phyloP scores from a whole-genome alignment of 257 asterid species.

The Solanum arcanum region DNA sequence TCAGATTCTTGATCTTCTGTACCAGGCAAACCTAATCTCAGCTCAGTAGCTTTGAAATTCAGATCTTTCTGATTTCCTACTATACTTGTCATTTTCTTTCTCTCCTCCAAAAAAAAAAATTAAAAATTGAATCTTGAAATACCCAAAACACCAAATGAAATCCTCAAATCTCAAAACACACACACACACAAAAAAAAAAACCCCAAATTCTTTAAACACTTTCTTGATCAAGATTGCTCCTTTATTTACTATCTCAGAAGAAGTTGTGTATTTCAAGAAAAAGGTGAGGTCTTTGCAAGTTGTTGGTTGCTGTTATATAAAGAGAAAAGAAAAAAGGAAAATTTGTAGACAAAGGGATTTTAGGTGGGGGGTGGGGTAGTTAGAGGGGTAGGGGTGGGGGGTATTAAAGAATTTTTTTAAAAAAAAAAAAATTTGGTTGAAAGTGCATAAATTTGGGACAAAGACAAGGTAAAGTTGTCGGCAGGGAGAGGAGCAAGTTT shows the following conservation, averaged over 20 bases:
- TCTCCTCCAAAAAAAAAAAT: too few relatives aligned
- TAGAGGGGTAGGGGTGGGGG: background rate
- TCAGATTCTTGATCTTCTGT: conserved; percentile 22
- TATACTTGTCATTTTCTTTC: conserved; percentile 20
- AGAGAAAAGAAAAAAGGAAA: background rate
- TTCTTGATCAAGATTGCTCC: background rate
- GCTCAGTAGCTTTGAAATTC: conserved; percentile 76
- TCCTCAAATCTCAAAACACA: background rate
- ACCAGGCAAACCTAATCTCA: conserved; percentile 73
- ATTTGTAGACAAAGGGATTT: background rate
- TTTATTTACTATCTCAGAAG: background rate
- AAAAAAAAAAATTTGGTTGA: background rate
- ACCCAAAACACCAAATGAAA: background rate
- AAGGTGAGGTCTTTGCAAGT: conserved; percentile 9
- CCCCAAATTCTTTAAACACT: background rate
- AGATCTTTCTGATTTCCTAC: conserved; percentile 20
- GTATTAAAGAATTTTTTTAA: background rate
- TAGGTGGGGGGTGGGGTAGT: background rate
- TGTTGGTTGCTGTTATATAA: background rate
- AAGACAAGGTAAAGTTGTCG: conserved; percentile 42
- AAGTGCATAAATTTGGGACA: conserved; percentile 30
- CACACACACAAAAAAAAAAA: background rate
- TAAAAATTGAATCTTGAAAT: background rate
- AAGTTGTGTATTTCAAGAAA: background rate
- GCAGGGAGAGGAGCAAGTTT: conserved; percentile 30